These are phyloP conservation scores for Leptographium radiaticola DNA, from an alignment of 2,329 filamentous ascomycete genomes.

Conservation along the genomic window DNA sequence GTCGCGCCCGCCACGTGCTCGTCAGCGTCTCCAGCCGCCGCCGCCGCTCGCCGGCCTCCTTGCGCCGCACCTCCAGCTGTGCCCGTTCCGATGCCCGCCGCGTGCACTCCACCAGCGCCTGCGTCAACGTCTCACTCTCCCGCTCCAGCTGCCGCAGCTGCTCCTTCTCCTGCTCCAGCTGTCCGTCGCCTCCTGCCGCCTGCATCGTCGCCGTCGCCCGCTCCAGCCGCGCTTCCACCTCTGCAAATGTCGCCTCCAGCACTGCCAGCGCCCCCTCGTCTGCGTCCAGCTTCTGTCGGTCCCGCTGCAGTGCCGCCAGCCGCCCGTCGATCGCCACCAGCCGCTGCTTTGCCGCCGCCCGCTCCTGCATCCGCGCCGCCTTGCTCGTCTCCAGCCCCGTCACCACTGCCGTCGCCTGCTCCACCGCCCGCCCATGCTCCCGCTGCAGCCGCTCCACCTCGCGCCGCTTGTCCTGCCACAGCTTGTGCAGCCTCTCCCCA, in stretches of 20 bases:
- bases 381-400: conserved; percentile 63
- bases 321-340: conserved; percentile 64
- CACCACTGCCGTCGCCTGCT: conserved; percentile 57
- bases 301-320: conserved; percentile 49
- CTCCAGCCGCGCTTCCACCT: conserved; percentile 50
- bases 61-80: conserved; percentile 69
- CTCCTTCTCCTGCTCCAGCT: conserved; percentile 52
- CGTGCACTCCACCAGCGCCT: conserved; percentile 75
- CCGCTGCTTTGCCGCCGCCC: conserved; percentile 58
- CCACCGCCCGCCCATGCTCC: conserved; percentile 61
- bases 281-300: conserved; percentile 59
- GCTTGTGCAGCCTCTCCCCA: conserved; percentile 61
- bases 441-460: conserved; percentile 56
- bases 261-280: conserved; percentile 77
- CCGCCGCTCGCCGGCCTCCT: conserved; percentile 62
- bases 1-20: conserved; percentile 58
- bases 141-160: conserved; percentile 58
- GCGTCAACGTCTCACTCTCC: conserved; percentile 56
- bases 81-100: conserved; percentile 71
- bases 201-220: conserved; percentile 51
- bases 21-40: conserved; percentile 65
- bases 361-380: conserved; percentile 59
- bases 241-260: conserved; percentile 59
- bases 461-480: conserved; percentile 65
- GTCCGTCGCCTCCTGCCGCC: conserved; percentile 53